These are phyloP conservation scores for Wallacemonas sp. DNA, from an alignment of 208 protist genomes.

Conservation along the genomic window DNA sequence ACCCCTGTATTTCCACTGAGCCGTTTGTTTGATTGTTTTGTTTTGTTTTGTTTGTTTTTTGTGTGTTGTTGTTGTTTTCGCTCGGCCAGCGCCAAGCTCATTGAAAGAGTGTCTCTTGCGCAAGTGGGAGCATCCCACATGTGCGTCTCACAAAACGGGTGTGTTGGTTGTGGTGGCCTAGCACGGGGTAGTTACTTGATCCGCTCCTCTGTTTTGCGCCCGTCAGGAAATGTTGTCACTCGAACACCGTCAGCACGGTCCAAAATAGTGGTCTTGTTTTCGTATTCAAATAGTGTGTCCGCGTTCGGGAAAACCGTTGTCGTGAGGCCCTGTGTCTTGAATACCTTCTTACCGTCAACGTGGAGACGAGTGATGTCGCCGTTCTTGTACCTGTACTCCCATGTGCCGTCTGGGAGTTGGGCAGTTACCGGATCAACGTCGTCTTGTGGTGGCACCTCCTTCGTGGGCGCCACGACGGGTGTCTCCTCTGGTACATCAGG, in stretches of 20 bases:
- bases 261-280: slow-evolving; percentile 70
- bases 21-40: background rate
- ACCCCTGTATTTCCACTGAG: background rate
- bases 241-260: slow-evolving; percentile 77
- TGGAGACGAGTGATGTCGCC: slow-evolving; percentile 56
- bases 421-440: slow-evolving; percentile 35
- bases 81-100: too few species aligned
- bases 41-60: background rate
- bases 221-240: slow-evolving; percentile 73
- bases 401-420: slow-evolving; percentile 70
- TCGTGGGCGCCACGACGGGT: background rate
- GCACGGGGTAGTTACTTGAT: slow-evolving; percentile 30
- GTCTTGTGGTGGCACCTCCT: background rate
- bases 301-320: slow-evolving; percentile 72
- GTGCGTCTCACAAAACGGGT: too few species aligned
- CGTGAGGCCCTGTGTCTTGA: slow-evolving; percentile 47
- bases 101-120: too few species aligned
- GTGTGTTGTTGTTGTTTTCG: background rate
- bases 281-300: slow-evolving; percentile 77
- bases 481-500: background rate
- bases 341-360: slow-evolving; percentile 67
- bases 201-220: slow-evolving; percentile 57
- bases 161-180: too few species aligned
- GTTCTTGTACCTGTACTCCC: slow-evolving; percentile 78
- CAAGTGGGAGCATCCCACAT: background rate